Conservation (phyloP, 163 green algal species). For the Botryococcus braunii region DNA sequence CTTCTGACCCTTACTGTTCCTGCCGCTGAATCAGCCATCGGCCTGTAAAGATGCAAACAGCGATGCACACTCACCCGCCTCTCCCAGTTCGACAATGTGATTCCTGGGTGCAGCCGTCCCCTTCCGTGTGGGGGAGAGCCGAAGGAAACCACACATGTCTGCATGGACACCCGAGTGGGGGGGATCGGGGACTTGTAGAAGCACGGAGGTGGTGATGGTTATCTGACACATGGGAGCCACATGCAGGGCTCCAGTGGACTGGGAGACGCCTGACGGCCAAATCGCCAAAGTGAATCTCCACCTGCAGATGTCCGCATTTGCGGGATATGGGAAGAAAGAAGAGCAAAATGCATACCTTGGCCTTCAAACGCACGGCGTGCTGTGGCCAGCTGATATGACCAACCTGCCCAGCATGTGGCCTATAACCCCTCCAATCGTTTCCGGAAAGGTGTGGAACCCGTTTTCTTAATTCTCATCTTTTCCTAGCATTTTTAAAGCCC, state of each 20-base stretch:
- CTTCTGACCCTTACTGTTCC: no score
- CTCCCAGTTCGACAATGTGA: no score
- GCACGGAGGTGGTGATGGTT: no score
- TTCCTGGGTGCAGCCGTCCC: no score
- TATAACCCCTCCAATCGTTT: conserved; percentile 14
- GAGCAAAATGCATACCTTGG: conserved; percentile 10
- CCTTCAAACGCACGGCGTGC: conserved; percentile 15
- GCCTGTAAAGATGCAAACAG: no score
- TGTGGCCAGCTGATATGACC: conserved; percentile 8
- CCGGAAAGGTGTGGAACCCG: conserved; percentile 9
- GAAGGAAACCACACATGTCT: no score
- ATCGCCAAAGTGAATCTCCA: conserved; percentile 12
- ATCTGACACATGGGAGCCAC: no score
- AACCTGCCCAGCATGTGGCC: conserved; percentile 8
- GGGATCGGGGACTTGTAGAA: no score
- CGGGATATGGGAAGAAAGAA: conserved; percentile 8
- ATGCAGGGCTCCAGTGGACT: conserved; percentile 8
- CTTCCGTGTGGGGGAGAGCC: no score
- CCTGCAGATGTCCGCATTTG: conserved; percentile 11
- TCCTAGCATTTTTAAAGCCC: neutral
- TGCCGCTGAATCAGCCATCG: no score
- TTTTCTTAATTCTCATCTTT: neutral
- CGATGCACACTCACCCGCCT: no score
- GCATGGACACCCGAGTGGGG: no score
- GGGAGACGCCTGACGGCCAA: conserved; percentile 6